phyloP scores from a whole-genome alignment of 1,139 yeast genomes.

The Debaryomyces nepalensis region DNA sequence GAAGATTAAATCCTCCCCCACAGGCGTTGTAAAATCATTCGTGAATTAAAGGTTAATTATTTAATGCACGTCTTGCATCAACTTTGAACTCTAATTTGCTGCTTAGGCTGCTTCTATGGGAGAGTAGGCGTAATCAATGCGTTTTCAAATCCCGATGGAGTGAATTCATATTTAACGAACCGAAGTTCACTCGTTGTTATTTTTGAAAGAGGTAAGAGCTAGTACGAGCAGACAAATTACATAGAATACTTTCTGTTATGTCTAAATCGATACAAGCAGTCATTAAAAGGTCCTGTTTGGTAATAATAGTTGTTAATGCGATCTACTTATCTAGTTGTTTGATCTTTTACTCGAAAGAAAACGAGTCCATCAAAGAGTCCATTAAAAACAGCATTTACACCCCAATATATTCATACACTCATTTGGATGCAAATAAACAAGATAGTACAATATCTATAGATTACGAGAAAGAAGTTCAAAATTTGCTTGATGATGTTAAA shows the following conservation, averaged over 20 bases:
- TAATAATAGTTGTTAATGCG: constrained; percentile 13
- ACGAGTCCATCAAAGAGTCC: constrained; percentile 11
- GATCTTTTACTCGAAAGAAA: constrained; percentile 14
- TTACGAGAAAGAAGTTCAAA: constrained; percentile 19
- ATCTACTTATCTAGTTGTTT: constrained; percentile 17
- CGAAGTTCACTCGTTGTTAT: too few species aligned
- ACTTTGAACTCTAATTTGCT: not conserved
- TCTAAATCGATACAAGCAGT: constrained; percentile 3
- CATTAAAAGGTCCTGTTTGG: constrained; percentile 11
- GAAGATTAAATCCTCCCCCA: too few species aligned
- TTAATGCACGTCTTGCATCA: not conserved
- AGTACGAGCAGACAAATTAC: too few species aligned
- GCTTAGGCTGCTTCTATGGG: not conserved
- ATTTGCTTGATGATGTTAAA: constrained; percentile 23
- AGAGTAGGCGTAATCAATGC: constrained; percentile 3
- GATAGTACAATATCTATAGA: constrained; percentile 11
- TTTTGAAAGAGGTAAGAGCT: too few species aligned
- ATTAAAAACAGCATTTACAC: constrained; percentile 5
- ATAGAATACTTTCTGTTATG: not conserved
- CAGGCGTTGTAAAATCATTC: not conserved
- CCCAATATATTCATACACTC: constrained; percentile 1
- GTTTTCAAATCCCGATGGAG: not conserved
- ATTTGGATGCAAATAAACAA: constrained; percentile 8
- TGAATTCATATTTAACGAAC: not conserved
- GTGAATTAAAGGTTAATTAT: not conserved